Evolutionary conservation across 2,329 filamentous ascomycete genomes (phyloP), one percentile per base, ranked within the genome.

Genomic region (Emericellopsis cladophorae): DNA sequence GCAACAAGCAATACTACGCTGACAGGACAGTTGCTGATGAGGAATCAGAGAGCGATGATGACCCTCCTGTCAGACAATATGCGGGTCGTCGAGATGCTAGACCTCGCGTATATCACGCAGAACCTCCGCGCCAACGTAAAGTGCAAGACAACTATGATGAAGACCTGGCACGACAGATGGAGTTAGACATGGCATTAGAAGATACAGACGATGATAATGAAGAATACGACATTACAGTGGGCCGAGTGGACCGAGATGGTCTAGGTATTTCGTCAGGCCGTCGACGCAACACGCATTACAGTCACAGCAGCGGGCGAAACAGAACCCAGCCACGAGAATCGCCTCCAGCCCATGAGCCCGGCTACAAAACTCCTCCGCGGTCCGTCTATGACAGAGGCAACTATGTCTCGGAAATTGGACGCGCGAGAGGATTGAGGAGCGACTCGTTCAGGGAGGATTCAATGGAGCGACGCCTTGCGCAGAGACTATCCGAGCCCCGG

Each of bases 1-100:
- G 93, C 57, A 64, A 87, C 39, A 81, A 81, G 49, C 84, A 90
- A 57, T 29, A 24, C 23, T 29, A 31, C 23, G n/a, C 23, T 14
- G 22, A 31, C 26, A 15, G 16, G 16, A 21, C 4, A 2, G n/a
- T n/a, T 10, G 21, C 21, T n/a, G 36, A 37, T n/a, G 36, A 37
- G 9, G 14, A 16, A 9, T 33, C 23, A 14, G 38, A 40, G 4
- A 32, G 31, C 24, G 26, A 40, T 14, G 38, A 26, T 21, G 16
- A 12, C 8, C 36, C 36, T n/a, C 22, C 36, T 37, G 15, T 21
- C 3, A 15, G 33, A 35, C 15, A 35, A 9, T 21, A 5, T 35
- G 33, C 33, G 14, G 33, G 33, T 4, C 33, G 18, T 7, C n/a
- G 33, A 3, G 33, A 35, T n/a, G 33, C n/a, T 9, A 15, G 33